Evolutionary conservation across 1,139 yeast species (phyloP), one percentile per base, ranked within the genome.

Genomic region (Yamadazyma dushanensis): DNA sequence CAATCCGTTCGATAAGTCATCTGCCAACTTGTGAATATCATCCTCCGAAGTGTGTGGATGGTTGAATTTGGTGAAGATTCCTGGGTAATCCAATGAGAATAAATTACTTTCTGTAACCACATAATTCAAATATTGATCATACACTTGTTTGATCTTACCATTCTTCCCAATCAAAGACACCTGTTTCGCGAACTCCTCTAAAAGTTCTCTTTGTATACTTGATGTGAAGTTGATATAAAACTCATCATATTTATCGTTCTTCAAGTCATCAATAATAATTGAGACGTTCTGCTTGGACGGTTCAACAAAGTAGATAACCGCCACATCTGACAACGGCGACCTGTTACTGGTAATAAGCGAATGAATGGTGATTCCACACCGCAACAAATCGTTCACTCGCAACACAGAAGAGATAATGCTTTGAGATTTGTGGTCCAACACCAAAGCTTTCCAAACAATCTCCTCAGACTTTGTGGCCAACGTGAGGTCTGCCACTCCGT

Each of bases 51-150:
- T 78, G 38, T 68, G 61, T 1, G 95, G 89, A 47, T 71, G 75
- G 54, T 86, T 84, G 54, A 94, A 75, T 35, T 70, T 65, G 18
- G 81, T 73, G 61, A 87, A 92, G 8, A 85, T 78, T 19, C 74
- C 61, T 1, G 76, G 71, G 44, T 83, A 56, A 39, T 89, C 95
- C 39, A 94, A 67, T 18, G 94, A 83, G 57, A 89, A 92, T 32
- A 92, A 70, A 53, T 88, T 85, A 15, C 96, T 95, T 57, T 92
- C 99, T 2, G 97, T 85, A 20, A 90, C 97, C 8, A 88, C 71
- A 54, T 88, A 92, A 58, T 90, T 92, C 44, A 92, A 67, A 59
- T 89, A 92, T 59, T 92, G 98, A 59, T 92, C 99, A 61, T 70
- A 92, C 6, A 92, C 95, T 57, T 90, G 97, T 46, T 83, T 77